Percentiles rank a stretch among this genome's conserved stretches.
Conservation (phyloP, 805 yeast species). For the Torulaspora franciscae region DNA sequence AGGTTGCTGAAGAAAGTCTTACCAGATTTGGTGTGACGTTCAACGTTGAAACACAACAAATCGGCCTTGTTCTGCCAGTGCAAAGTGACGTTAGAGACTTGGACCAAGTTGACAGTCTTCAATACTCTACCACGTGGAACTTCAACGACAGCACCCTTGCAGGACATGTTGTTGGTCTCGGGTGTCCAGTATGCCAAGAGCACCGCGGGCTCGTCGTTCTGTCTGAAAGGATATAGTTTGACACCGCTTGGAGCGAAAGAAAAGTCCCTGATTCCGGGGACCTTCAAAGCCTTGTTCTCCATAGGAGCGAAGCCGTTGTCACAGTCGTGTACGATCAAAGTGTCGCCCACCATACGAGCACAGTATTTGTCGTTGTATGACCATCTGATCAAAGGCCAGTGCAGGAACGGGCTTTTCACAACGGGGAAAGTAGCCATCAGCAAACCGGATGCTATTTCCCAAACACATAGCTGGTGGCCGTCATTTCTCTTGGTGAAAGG, state of each 20-base stretch:
- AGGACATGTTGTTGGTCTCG: constrained; percentile 85
- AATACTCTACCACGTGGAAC: constrained; percentile 76
- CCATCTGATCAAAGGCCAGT: constrained; percentile 98
- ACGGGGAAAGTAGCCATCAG: constrained; percentile 88
- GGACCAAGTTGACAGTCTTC: constrained; percentile 90
- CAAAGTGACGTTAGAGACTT: constrained; percentile 83
- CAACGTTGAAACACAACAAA: constrained; percentile 87
- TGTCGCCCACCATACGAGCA: constrained; percentile 92
- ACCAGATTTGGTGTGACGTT: constrained; percentile 92
- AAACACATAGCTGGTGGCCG: constrained; percentile 89
- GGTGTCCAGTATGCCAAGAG: constrained; percentile 96
- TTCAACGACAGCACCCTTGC: constrained; percentile 87
- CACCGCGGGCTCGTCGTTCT: constrained; percentile 52
- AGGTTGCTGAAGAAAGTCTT: constrained; percentile 87
- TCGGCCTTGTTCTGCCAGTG: constrained; percentile 92
- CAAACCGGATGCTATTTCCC: constrained; percentile 83
- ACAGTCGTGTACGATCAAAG: constrained; percentile 84
- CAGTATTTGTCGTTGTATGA: constrained; percentile 86
- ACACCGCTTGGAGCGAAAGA: constrained; percentile 93
- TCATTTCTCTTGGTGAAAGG: constrained; percentile 84
- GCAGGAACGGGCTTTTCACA: constrained; percentile 62
- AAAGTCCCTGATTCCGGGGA: constrained; percentile 82
- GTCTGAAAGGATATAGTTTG: constrained; percentile 52
- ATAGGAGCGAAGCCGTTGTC: constrained; percentile 66
- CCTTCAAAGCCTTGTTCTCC: constrained; percentile 79